Conservation (phyloP, 306 rosid species). For the Vigna hirtella region DNA sequence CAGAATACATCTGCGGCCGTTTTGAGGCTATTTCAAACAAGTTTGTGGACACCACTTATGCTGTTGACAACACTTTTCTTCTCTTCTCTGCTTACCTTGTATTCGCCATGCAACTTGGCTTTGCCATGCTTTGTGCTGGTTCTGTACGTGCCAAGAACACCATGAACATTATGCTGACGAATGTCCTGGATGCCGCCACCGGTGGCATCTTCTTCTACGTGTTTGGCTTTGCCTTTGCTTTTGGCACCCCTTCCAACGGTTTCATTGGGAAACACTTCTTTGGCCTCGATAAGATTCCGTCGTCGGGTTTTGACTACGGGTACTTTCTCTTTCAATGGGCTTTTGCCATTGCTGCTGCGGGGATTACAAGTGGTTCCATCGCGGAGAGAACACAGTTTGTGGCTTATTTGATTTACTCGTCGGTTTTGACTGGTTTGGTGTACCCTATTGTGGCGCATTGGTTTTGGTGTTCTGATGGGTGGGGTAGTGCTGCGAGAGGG, state of each 20-base stretch:
- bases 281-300: conserved; percentile 52
- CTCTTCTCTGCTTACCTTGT: conserved; percentile 68
- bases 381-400: conserved; percentile 66
- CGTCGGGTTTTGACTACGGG: conserved; percentile 51
- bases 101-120: conserved; percentile 68
- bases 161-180: conserved; percentile 71
- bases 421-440: conserved; percentile 60
- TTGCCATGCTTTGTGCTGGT: conserved; percentile 71
- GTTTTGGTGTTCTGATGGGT: conserved; percentile 71
- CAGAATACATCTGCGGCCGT: conserved; percentile 56
- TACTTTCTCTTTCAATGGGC: conserved; percentile 65
- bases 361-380: conserved; percentile 67
- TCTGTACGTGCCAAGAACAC: conserved; percentile 68
- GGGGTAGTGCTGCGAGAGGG: conserved; percentile 54
- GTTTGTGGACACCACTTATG: conserved; percentile 50
- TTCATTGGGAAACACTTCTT: conserved; percentile 63
- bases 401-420: conserved; percentile 62
- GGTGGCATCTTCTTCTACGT: conserved; percentile 62
- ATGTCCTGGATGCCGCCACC: conserved; percentile 61
- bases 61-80: conserved; percentile 60
- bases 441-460: conserved; percentile 70
- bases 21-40: conserved; percentile 53
- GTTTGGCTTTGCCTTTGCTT: conserved; percentile 65
- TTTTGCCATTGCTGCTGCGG: conserved; percentile 68
- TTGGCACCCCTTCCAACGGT: conserved; percentile 55